Evolutionary conservation across 2,329 filamentous ascomycete species (phyloP).

Genomic region (Chrysoporthe deuterocubensis): DNA sequence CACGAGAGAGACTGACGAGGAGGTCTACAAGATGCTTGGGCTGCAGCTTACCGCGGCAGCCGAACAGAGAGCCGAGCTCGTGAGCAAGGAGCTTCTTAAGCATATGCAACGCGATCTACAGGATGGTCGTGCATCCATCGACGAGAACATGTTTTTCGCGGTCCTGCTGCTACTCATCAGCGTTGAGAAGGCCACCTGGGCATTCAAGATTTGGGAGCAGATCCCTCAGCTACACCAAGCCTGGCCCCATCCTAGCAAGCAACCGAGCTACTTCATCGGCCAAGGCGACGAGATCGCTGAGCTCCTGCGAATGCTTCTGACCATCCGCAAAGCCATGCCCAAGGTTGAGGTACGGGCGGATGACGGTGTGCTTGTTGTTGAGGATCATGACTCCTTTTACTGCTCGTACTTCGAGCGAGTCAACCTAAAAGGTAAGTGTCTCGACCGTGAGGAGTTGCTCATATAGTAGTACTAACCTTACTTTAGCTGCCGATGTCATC

Average conservation of each 20-base stretch:
- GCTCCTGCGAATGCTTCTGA: constrained; percentile 63
- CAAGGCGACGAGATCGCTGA: constrained; percentile 64
- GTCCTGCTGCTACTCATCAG: constrained; percentile 67
- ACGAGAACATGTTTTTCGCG: constrained; percentile 65
- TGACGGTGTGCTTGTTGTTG: constrained; percentile 53
- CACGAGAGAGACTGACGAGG: constrained; percentile 57
- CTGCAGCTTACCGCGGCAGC: constrained; percentile 68
- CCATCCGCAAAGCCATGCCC: constrained; percentile 64
- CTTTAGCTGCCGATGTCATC: constrained; percentile 44
- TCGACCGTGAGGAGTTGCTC: background rate
- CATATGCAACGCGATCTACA: constrained; percentile 65
- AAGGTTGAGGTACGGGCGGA: constrained; percentile 49
- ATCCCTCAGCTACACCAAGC: constrained; percentile 53
- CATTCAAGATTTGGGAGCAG: constrained; percentile 70
- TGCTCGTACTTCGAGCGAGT: constrained; percentile 59
- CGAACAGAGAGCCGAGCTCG: constrained; percentile 64
- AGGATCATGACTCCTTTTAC: constrained; percentile 51
- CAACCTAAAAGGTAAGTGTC: constrained; percentile 59
- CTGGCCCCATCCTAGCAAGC: constrained; percentile 62
- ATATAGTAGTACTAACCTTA: constrained; percentile 24
- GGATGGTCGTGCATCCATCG: constrained; percentile 63
- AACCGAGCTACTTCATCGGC: constrained; percentile 59
- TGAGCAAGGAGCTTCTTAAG: constrained; percentile 61
- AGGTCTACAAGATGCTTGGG: constrained; percentile 64
- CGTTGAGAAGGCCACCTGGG: constrained; percentile 70